phyloP scores from a whole-genome alignment of 768 basidiomycete genomes.

The Amanita muscaria region DNA sequence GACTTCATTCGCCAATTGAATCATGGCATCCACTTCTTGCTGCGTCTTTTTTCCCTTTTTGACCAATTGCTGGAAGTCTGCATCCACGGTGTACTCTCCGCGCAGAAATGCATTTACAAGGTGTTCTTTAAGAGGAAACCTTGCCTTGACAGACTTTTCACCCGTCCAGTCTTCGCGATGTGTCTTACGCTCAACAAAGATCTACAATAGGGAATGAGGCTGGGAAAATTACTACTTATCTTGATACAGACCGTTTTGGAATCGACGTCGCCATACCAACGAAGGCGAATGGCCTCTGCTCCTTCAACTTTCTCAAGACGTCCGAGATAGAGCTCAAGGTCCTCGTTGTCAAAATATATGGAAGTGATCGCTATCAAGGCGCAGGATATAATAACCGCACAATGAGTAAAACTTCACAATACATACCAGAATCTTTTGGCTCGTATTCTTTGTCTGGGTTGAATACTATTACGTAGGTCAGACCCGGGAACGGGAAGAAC shows the following conservation, averaged over 20 bases:
- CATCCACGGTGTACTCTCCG: constrained; percentile 90
- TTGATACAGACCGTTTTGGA: constrained; percentile 56
- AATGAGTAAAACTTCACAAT: too few species aligned
- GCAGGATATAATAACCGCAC: not conserved
- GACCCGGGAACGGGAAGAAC: not conserved
- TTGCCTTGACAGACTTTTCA: constrained; percentile 96
- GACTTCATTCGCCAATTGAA: constrained; percentile 93
- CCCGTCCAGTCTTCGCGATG: constrained; percentile 99
- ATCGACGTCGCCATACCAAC: constrained; percentile 92
- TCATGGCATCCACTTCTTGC: constrained; percentile 88
- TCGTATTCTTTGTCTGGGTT: constrained; percentile 92
- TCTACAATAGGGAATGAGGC: constrained; percentile 29
- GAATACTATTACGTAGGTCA: constrained; percentile 51
- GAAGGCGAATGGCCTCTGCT: constrained; percentile 89
- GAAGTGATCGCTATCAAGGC: constrained; percentile 77
- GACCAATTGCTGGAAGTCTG: constrained; percentile 79
- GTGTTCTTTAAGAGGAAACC: constrained; percentile 92
- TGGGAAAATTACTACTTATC: not conserved
- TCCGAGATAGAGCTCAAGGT: constrained; percentile 92
- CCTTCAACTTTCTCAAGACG: constrained; percentile 98
- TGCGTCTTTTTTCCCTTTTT: constrained; percentile 89
- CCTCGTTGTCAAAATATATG: constrained; percentile 95
- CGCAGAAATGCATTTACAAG: constrained; percentile 84
- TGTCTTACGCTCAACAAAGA: constrained; percentile 84
- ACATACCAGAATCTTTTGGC: constrained; percentile 64